Conservation (phyloP, 2,329 filamentous ascomycete genomes). For the Zymoseptoria pseudotritici region DNA sequence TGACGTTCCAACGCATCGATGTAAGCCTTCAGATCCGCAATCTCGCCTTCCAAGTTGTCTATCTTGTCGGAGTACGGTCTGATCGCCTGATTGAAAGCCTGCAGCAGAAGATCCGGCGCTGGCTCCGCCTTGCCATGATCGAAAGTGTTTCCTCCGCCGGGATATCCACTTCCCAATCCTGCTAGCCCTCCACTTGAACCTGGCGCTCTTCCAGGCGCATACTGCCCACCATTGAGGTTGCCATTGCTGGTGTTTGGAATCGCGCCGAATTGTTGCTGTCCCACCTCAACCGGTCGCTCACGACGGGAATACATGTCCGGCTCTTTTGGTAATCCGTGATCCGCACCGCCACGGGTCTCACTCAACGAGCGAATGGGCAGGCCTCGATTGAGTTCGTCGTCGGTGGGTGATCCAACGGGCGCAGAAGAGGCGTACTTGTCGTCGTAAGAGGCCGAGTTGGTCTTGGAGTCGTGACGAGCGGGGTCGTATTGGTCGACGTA, state of each 20-base stretch:
- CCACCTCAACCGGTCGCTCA: conserved; percentile 34
- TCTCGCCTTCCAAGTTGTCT: conserved; percentile 44
- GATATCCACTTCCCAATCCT: background rate
- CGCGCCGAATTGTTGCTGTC: conserved; percentile 12
- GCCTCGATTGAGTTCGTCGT: conserved; percentile 30
- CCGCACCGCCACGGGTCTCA: conserved; percentile 24
- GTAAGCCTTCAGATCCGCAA: conserved; percentile 44
- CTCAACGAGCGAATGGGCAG: conserved; percentile 27
- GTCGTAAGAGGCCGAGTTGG: conserved; percentile 41
- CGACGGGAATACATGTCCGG: conserved; percentile 40
- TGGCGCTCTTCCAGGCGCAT: background rate
- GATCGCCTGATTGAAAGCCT: conserved; percentile 48
- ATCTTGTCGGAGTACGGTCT: conserved; percentile 48
- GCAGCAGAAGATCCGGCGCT: conserved; percentile 44
- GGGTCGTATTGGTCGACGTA: conserved; percentile 42
- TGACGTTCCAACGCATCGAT: conserved; percentile 46
- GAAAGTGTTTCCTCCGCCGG: background rate
- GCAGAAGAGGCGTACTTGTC: conserved; percentile 32
- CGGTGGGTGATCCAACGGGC: conserved; percentile 7
- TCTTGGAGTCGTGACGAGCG: conserved; percentile 34
- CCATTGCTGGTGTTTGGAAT: conserved; percentile 13
- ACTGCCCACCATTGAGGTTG: conserved; percentile 8
- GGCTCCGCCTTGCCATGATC: conserved; percentile 29
- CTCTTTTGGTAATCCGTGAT: conserved; percentile 17
- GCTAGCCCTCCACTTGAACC: background rate